Evolutionary conservation across 768 basidiomycete species (phyloP).

Genomic region (Steccherinum ochraceum): DNA sequence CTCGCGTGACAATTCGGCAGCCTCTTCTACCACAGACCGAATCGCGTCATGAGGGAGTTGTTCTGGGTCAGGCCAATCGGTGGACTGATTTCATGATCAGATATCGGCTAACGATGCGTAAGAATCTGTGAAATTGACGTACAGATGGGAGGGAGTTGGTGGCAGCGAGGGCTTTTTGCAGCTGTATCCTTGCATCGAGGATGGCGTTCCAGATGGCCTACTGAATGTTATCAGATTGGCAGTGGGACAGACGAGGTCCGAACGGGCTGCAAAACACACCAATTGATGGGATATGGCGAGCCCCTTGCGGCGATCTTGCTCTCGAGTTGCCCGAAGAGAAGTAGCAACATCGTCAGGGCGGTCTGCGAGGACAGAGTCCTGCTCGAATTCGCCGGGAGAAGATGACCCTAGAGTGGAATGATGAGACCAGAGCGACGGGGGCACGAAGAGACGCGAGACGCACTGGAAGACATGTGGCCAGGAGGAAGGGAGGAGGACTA

Average conservation of each 20-base stretch:
- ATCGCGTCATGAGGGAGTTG: constrained; percentile 29
- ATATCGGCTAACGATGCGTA: constrained; percentile 1
- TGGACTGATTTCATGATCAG: not conserved
- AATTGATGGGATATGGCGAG: constrained; percentile 79
- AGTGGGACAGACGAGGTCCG: not conserved
- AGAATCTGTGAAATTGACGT: constrained; percentile 22
- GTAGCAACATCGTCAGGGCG: constrained; percentile 40
- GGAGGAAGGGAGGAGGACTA: no score
- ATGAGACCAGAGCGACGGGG: no score
- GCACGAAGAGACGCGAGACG: no score
- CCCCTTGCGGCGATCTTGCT: constrained; percentile 76
- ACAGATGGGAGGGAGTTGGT: constrained; percentile 65
- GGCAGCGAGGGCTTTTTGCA: constrained; percentile 73
- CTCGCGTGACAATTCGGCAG: constrained; percentile 56
- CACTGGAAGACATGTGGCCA: no score
- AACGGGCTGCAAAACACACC: constrained; percentile 36
- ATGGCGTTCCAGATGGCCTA: constrained; percentile 84
- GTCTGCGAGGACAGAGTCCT: constrained; percentile 2
- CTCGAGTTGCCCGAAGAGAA: constrained; percentile 50
- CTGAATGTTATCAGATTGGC: constrained; percentile 4
- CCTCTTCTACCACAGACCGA: constrained; percentile 52
- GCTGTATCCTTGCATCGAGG: constrained; percentile 83
- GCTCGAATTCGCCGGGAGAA: no score
- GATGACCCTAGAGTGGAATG: no score
- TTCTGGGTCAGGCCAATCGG: constrained; percentile 16